Conservation (phyloP, 352 stramenopile genomes). For the Lagenidium sp. region DNA sequence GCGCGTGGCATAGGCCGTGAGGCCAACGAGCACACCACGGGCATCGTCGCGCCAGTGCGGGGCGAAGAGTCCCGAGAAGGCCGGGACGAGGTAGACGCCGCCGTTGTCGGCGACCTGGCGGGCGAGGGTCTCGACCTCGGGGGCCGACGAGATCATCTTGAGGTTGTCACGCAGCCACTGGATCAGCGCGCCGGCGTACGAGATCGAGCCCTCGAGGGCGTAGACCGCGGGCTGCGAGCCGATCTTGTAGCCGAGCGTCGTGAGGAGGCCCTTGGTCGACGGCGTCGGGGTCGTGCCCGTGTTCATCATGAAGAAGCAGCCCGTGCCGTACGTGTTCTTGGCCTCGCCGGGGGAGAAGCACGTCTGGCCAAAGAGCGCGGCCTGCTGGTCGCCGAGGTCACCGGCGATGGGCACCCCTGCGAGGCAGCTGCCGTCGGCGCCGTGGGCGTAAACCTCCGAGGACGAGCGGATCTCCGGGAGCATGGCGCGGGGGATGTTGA, state of each 20-base stretch:
- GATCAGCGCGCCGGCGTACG: slow-evolving; percentile 94
- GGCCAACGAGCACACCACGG: slow-evolving; percentile 93
- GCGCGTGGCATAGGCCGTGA: slow-evolving; percentile 93
- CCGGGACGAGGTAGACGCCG: slow-evolving; percentile 97
- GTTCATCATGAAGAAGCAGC: slow-evolving; percentile 99
- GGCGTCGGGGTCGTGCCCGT: slow-evolving; percentile 87
- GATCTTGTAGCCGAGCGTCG: slow-evolving; percentile 88
- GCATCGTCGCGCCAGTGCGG: slow-evolving; percentile 96
- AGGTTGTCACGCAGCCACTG: slow-evolving; percentile 99
- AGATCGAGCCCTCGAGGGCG: slow-evolving; percentile 95
- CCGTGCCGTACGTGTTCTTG: slow-evolving; percentile 99
- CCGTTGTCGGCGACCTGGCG: slow-evolving; percentile 89
- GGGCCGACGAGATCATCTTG: slow-evolving; percentile 86
- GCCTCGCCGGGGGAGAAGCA: slow-evolving; percentile 93
- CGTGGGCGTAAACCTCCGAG: slow-evolving; percentile 78
- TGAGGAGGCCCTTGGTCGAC: slow-evolving; percentile 93
- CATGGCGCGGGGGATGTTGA: slow-evolving; percentile 81
- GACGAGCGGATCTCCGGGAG: slow-evolving; percentile 92
- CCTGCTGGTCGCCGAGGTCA: slow-evolving; percentile 96
- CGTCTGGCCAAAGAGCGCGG: slow-evolving; percentile 95
- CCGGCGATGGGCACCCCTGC: slow-evolving; percentile 86
- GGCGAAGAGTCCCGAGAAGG: slow-evolving; percentile 96
- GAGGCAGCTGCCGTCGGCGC: slow-evolving; percentile 48
- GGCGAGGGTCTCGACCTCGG: slow-evolving; percentile 87
- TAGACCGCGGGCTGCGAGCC: slow-evolving; percentile 87